These are phyloP conservation scores for Akebia trifoliata DNA, from an alignment of 164 flowering plant species.

Conservation along the genomic window DNA sequence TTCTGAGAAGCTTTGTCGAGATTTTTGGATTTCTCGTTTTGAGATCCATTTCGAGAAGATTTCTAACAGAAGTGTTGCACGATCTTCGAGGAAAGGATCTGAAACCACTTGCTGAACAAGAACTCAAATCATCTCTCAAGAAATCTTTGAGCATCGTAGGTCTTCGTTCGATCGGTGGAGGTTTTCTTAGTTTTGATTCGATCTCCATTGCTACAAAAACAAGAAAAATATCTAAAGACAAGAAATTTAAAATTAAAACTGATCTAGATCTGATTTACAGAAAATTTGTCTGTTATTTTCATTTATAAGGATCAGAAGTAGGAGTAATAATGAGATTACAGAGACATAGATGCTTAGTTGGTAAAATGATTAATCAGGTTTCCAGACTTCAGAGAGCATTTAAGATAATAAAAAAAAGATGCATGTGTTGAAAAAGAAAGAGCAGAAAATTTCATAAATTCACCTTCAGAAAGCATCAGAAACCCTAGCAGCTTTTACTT, in stretches of 20 bases:
- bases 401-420: not conserved
- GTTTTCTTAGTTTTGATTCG: conserved; percentile 1
- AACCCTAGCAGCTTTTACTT: no score
- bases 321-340: conserved; percentile 4
- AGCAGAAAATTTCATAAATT: conserved; percentile 10
- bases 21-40: conserved; percentile 16
- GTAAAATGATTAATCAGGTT: not conserved
- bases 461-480: conserved; percentile 4
- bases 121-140: conserved; percentile 54
- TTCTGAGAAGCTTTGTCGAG: conserved; percentile 11
- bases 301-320: not conserved
- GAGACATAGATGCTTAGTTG: conserved; percentile 3
- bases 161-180: not conserved
- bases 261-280: not conserved
- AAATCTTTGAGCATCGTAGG: conserved; percentile 61
- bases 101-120: conserved; percentile 69
- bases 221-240: no score
- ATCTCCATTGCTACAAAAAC: conserved; percentile 4
- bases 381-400: conserved; percentile 1
- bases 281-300: not conserved
- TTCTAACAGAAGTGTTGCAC: conserved; percentile 41
- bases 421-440: not conserved
- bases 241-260: not conserved
- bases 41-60: conserved; percentile 45
- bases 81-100: conserved; percentile 48